These are phyloP conservation scores for Oryza meridionalis DNA, from an alignment of 176 grass and related monocot species.

Conservation along the genomic window DNA sequence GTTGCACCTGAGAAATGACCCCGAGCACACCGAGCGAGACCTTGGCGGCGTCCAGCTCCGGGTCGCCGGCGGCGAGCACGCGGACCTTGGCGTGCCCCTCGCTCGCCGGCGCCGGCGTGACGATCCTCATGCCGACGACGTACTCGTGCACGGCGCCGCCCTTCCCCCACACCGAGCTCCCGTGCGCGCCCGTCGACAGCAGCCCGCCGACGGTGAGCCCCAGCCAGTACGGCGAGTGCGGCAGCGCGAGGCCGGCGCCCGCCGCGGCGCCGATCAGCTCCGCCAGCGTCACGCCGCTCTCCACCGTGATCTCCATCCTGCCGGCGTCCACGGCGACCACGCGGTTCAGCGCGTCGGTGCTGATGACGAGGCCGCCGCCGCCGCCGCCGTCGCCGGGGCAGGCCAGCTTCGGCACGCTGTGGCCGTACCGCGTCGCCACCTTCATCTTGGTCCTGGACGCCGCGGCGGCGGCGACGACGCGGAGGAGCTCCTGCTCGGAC, in stretches of 20 bases:
- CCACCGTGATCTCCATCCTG: constrained; percentile 39
- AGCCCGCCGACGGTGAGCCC: constrained; percentile 60
- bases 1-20: constrained; percentile 37
- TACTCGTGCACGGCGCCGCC: constrained; percentile 69
- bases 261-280: constrained; percentile 53
- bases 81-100: constrained; percentile 54
- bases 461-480: constrained; percentile 40
- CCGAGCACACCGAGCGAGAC: constrained; percentile 68
- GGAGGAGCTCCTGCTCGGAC: constrained; percentile 53
- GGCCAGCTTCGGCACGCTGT: constrained; percentile 65
- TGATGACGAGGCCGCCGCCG: constrained; percentile 45
- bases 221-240: constrained; percentile 59
- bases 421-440: constrained; percentile 52
- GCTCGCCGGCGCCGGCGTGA: constrained; percentile 46
- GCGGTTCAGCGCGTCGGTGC: constrained; percentile 44
- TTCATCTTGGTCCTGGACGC: constrained; percentile 46
- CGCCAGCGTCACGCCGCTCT: constrained; percentile 45
- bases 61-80: constrained; percentile 21
- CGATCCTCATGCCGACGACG: constrained; percentile 58
- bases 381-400: constrained; percentile 49
- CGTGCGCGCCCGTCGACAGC: constrained; percentile 67
- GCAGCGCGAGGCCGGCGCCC: constrained; percentile 40
- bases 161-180: constrained; percentile 59
- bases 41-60: constrained; percentile 59
- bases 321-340: constrained; percentile 32